Evolutionary conservation across 768 basidiomycete genomes (phyloP).

Genomic region (Russula foetens): DNA sequence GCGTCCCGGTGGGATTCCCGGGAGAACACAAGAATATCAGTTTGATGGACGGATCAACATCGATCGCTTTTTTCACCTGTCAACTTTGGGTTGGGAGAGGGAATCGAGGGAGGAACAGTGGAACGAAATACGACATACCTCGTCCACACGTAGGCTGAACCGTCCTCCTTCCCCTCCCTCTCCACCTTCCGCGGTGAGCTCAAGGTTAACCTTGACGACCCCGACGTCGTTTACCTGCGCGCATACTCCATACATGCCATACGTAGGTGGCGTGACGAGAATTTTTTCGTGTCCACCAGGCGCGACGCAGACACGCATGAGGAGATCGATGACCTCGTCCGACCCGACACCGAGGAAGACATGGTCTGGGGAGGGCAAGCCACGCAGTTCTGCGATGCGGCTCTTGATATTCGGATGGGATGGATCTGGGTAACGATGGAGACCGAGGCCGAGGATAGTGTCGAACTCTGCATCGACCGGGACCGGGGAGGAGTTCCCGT

Average conservation of each 20-base stretch:
- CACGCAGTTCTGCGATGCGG: conserved; percentile 65
- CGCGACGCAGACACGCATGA: conserved; percentile 82
- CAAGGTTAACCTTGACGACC: conserved; percentile 67
- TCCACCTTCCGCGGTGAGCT: conserved; percentile 46
- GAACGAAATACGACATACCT: conserved; percentile 38
- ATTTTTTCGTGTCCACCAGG: conserved; percentile 68
- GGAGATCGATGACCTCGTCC: conserved; percentile 92
- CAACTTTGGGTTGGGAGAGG: not conserved
- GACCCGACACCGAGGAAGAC: conserved; percentile 95
- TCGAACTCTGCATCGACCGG: conserved; percentile 28
- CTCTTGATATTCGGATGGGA: conserved; percentile 73
- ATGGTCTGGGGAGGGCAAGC: conserved; percentile 47
- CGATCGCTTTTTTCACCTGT: conserved; percentile 65
- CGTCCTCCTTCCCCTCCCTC: conserved; percentile 65
- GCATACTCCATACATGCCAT: conserved; percentile 95
- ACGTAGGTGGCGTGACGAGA: conserved; percentile 88
- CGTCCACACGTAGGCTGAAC: conserved; percentile 68
- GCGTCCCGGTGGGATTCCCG: conserved; percentile 92
- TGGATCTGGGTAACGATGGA: conserved; percentile 94
- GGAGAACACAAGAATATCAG: conserved; percentile 94
- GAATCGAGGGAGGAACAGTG: not conserved
- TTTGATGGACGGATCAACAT: conserved; percentile 71
- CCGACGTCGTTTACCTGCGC: conserved; percentile 93
- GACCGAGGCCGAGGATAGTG: conserved; percentile 38
- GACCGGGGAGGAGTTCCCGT: conserved; percentile 16